Evolutionary conservation across 768 basidiomycete genomes (phyloP).

Genomic region (Baorangia bicolor): DNA sequence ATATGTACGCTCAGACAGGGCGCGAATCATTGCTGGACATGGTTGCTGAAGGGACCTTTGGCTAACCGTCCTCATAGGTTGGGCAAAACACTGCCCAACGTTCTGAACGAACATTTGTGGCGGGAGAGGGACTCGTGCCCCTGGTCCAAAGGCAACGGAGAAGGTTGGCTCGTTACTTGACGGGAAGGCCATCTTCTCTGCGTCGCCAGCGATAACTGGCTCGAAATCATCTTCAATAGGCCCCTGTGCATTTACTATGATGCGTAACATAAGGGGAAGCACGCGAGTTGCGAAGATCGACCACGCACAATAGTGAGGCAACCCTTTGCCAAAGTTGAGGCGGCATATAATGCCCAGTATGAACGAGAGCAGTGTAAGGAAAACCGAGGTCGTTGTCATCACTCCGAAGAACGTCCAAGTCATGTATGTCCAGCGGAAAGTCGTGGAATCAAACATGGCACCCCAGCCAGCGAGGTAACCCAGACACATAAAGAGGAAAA

Average conservation of each 20-base stretch:
- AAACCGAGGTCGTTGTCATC: conserved; percentile 56
- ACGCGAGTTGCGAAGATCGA: background rate
- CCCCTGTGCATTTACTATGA: conserved; percentile 55
- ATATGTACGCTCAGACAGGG: conserved; percentile 27
- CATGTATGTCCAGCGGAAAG: conserved; percentile 75
- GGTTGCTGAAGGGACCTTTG: conserved; percentile 23
- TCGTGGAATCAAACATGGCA: conserved; percentile 66
- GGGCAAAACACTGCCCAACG: too few relatives aligned
- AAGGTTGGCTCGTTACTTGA: too few relatives aligned
- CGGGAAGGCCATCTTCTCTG: too few relatives aligned
- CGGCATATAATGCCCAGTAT: conserved; percentile 66
- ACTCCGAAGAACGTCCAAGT: conserved; percentile 75
- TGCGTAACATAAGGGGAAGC: background rate
- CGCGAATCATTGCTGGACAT: conserved; percentile 36
- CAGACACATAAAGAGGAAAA: conserved; percentile 61
- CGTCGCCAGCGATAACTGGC: conserved; percentile 32
- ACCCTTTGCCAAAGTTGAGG: conserved; percentile 75
- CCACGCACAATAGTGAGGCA: conserved; percentile 61
- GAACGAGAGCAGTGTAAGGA: conserved; percentile 54
- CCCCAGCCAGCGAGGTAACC: conserved; percentile 69
- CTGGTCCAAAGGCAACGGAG: too few relatives aligned
- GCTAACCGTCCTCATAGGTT: background rate
- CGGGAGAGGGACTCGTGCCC: too few relatives aligned
- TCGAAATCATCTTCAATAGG: conserved; percentile 45
- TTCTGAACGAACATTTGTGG: too few relatives aligned